phyloP scores from a whole-genome alignment of 306 rosid species.

The Cucurbita ficifolia region DNA sequence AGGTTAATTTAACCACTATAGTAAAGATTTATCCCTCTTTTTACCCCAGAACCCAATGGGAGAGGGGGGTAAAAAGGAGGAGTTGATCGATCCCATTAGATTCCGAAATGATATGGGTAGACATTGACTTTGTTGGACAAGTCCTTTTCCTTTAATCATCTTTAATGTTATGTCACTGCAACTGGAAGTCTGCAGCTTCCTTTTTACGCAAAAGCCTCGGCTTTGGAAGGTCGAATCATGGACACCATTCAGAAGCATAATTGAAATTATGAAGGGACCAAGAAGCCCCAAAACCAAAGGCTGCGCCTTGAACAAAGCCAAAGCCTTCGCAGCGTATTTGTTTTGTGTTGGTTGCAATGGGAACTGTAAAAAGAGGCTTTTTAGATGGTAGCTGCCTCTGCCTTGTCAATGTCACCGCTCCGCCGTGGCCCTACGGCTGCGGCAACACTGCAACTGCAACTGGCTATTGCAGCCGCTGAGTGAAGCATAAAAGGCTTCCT shows the following conservation, averaged over 20 bases:
- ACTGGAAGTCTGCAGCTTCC: not conserved
- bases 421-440: not conserved
- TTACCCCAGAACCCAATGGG: not conserved
- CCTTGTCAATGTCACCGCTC: not conserved
- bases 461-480: not conserved
- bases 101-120: not conserved
- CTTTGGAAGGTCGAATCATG: not conserved
- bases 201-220: not conserved
- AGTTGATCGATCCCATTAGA: not conserved
- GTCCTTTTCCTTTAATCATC: not conserved
- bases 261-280: not conserved
- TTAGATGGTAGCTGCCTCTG: constrained; percentile 1
- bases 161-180: not conserved
- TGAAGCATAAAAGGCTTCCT: not conserved
- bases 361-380: not conserved
- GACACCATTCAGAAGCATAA: not conserved
- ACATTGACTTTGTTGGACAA: not conserved
- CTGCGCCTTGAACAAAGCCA: not conserved
- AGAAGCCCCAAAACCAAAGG: not conserved
- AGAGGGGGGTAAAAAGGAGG: not conserved
- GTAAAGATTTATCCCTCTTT: no score
- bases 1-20: no score
- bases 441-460: not conserved
- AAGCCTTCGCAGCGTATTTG: not conserved
- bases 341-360: not conserved